Base-by-base conservation (phyloP, 805 yeast genomes). In the Metschnikowia chrysomelidarum region DNA sequence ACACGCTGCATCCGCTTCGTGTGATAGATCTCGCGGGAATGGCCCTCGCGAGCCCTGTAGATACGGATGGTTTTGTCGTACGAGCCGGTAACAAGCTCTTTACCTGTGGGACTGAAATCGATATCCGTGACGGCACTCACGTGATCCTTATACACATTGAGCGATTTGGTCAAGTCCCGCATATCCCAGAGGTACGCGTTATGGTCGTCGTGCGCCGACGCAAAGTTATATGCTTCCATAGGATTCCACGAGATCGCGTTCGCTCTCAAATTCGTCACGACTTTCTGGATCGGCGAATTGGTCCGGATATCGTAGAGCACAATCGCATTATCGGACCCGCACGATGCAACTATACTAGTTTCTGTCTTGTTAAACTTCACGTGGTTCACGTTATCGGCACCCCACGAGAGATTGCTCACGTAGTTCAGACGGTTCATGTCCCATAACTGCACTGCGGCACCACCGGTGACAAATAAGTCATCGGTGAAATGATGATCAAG, bases 1-100 rank as follows among this genome's bases (percentile, higher is more conserved):
- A 93, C 85, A 41, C 91, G 82, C 66, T 93, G 99, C 99, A 93
- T 93, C 57, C 99, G 77, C 67, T 87, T 88, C 10, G 98, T 93
- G 54, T 93, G 98, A 59, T 93, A 93, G 27, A 94, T 75, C 53
- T 93, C 99, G 44, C 97, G 73, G 5, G 96, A 85, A 60, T 91
- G 98, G 23, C 98, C 98, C 44, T 83, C 85, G 22, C 75, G 67
- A 1, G 78, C 67, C 34, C 79, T 78, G 63, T 66, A 93, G 13
- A 93, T 79, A 49, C 99, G 73, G 19, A 93, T 75, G 1, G 98
- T 87, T 54, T 87, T 85, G 62, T 93, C 99, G 59, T 91, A 93
- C 0, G 96, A 85, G 12, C 96, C 97, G 1, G 96, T 83, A 4
- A 88, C 97, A 21, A 93, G 67, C 62, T 91, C 98, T 57, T 88